Conservation (phyloP, 495 filamentous ascomycete species). For the Glonium stellatum region DNA sequence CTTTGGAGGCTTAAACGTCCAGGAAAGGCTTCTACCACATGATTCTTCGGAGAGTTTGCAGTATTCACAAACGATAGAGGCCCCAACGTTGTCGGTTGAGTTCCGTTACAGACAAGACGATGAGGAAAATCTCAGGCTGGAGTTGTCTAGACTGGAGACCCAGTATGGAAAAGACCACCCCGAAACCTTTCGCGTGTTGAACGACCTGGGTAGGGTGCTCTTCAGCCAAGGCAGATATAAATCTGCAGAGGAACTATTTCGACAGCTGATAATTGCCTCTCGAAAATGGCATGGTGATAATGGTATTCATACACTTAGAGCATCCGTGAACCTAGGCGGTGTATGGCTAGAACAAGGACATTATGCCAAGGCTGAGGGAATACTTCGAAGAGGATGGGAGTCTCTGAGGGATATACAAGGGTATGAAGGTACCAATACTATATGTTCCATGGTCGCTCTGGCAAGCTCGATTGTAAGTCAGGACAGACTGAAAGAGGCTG, state of each 20-base stretch:
- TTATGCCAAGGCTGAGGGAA: constrained; percentile 11
- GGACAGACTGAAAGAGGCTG: constrained; percentile 8
- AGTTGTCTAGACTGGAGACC: constrained; percentile 14
- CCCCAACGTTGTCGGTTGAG: background rate
- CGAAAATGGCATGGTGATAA: constrained; percentile 3
- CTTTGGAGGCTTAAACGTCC: background rate
- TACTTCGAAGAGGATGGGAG: constrained; percentile 10
- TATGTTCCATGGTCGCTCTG: constrained; percentile 7
- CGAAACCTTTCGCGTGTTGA: constrained; percentile 11
- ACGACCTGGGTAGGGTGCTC: constrained; percentile 11
- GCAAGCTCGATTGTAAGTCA: background rate
- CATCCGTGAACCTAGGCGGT: constrained; percentile 14
- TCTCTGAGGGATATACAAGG: constrained; percentile 6
- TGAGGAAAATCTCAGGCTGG: constrained; percentile 13
- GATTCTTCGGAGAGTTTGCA: background rate
- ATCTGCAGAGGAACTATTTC: constrained; percentile 17
- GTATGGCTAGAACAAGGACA: constrained; percentile 10
- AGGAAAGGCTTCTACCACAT: background rate
- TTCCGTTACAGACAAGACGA: constrained; percentile 19
- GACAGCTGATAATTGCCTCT: constrained; percentile 10
- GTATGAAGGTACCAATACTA: constrained; percentile 12
- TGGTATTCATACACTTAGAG: constrained; percentile 10
- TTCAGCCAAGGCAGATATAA: constrained; percentile 22
- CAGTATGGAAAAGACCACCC: constrained; percentile 6
- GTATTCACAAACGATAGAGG: constrained; percentile 1